Percentiles rank a stretch among this genome's conserved stretches.
Evolutionary conservation across 768 basidiomycete genomes (phyloP).

Genomic region (Termitomyces sp.): DNA sequence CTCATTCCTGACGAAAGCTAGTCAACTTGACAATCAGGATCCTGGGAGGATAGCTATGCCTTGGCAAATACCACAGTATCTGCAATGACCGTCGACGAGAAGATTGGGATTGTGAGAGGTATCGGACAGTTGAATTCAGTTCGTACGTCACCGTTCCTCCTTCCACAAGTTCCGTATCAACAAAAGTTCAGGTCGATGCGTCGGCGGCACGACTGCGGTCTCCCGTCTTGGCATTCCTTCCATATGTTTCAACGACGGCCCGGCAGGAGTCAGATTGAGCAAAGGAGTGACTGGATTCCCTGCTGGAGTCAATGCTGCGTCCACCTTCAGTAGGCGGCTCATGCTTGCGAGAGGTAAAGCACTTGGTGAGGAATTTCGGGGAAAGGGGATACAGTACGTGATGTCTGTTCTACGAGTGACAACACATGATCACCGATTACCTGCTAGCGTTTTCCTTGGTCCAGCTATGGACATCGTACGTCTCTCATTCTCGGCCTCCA

Average conservation of each 20-base stretch:
- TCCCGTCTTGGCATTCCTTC: slow-evolving; percentile 38
- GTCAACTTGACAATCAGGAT: slow-evolving; percentile 23
- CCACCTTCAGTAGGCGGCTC: slow-evolving; percentile 54
- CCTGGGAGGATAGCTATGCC: slow-evolving; percentile 41
- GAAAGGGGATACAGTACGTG: slow-evolving; percentile 54
- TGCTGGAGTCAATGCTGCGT: slow-evolving; percentile 50
- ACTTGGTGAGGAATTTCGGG: slow-evolving; percentile 62
- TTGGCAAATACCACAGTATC: slow-evolving; percentile 32
- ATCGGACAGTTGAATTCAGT: slow-evolving; percentile 38
- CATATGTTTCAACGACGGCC: slow-evolving; percentile 45
- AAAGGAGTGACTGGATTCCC: slow-evolving; percentile 51
- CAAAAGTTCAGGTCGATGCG: slow-evolving; percentile 34
- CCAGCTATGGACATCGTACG: slow-evolving; percentile 52
- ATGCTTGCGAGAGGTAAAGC: slow-evolving; percentile 61
- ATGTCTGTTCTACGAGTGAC: too few species aligned
- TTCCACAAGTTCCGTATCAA: background rate
- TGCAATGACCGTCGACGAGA: slow-evolving; percentile 43
- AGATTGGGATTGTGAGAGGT: slow-evolving; percentile 40
- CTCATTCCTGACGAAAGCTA: background rate
- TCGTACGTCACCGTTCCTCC: slow-evolving; percentile 19
- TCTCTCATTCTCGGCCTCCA: background rate
- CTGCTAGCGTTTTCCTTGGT: slow-evolving; percentile 41
- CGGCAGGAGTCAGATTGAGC: slow-evolving; percentile 39
- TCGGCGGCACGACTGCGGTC: slow-evolving; percentile 41
- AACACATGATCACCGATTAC: background rate